Evolutionary conservation across 2,329 filamentous ascomycete species (phyloP).

Genomic region (Lachnellula hyalina): DNA sequence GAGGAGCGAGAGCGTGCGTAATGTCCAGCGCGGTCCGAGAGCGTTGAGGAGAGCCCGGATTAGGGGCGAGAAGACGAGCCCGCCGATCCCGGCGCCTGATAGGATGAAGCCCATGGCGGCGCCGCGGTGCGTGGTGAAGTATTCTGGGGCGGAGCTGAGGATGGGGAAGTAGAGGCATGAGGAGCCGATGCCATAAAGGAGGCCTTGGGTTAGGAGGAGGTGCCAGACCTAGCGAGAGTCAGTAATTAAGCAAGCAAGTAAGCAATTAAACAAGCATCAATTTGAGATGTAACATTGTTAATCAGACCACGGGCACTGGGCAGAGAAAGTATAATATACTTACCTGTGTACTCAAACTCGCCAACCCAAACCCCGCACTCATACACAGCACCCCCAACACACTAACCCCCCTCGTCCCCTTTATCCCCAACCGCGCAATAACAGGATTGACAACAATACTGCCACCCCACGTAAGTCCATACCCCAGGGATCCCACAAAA

Average conservation of each 20-base stretch:
- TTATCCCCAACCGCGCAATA: constrained; percentile 38
- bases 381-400: constrained; percentile 38
- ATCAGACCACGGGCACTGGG: too few relatives aligned
- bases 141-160: constrained; percentile 43
- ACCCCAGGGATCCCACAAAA: constrained; percentile 44
- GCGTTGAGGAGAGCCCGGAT: constrained; percentile 37
- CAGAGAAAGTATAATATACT: background rate
- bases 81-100: constrained; percentile 39
- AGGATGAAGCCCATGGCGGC: constrained; percentile 42
- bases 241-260: too few relatives aligned
- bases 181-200: constrained; percentile 41
- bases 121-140: constrained; percentile 42
- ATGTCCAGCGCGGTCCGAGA: constrained; percentile 40
- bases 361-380: constrained; percentile 39
- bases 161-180: constrained; percentile 39
- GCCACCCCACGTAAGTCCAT: constrained; percentile 46
- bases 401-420: constrained; percentile 35
- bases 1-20: constrained; percentile 36
- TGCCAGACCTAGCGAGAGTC: constrained; percentile 34
- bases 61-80: constrained; percentile 37
- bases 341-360: constrained; percentile 31
- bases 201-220: constrained; percentile 42
- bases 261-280: background rate
- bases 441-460: constrained; percentile 44
- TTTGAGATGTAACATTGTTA: too few relatives aligned